A percentile compares a stretch with the other conserved stretches of the same genome.
These are phyloP conservation scores for Pythium brachiatum DNA, from an alignment of 352 stramenopile species.

Conservation along the genomic window DNA sequence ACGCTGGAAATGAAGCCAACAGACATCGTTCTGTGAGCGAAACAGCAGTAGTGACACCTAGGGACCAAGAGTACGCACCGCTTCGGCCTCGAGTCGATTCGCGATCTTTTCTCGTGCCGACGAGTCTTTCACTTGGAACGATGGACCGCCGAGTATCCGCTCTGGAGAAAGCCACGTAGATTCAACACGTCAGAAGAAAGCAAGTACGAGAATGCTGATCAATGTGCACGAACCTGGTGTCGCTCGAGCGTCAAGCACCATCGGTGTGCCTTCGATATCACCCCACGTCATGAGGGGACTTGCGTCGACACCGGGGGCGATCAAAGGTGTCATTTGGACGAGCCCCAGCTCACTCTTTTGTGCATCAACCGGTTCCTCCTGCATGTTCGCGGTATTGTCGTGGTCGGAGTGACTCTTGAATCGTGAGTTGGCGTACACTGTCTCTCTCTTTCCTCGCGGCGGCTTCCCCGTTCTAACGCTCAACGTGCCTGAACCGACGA, in stretches of 20 bases:
- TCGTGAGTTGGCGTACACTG: constrained; percentile 73
- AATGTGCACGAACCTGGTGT: constrained; percentile 35
- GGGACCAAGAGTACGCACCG: constrained; percentile 29
- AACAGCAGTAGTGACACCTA: not conserved
- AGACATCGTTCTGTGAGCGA: too few relatives aligned
- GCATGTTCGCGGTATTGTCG: not conserved
- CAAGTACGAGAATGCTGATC: too few relatives aligned
- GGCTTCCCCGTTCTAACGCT: constrained; percentile 21
- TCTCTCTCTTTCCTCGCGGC: constrained; percentile 39
- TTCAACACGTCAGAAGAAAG: not conserved
- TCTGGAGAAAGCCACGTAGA: constrained; percentile 24
- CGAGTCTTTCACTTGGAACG: constrained; percentile 64
- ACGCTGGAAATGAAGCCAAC: constrained; percentile 4
- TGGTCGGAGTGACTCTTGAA: constrained; percentile 28
- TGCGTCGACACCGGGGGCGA: constrained; percentile 65
- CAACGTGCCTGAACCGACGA: not conserved
- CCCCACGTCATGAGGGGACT: constrained; percentile 87
- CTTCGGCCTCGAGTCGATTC: constrained; percentile 52
- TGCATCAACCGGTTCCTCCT: not conserved
- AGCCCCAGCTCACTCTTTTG: constrained; percentile 23
- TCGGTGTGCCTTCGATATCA: constrained; percentile 77
- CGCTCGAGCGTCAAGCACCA: constrained; percentile 39
- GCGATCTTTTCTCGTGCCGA: constrained; percentile 67
- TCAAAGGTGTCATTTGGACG: constrained; percentile 77
- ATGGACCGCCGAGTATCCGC: constrained; percentile 37